Evolutionary conservation across 768 basidiomycete genomes (phyloP).

Genomic region (Rhodotorula taiwanensis): DNA sequence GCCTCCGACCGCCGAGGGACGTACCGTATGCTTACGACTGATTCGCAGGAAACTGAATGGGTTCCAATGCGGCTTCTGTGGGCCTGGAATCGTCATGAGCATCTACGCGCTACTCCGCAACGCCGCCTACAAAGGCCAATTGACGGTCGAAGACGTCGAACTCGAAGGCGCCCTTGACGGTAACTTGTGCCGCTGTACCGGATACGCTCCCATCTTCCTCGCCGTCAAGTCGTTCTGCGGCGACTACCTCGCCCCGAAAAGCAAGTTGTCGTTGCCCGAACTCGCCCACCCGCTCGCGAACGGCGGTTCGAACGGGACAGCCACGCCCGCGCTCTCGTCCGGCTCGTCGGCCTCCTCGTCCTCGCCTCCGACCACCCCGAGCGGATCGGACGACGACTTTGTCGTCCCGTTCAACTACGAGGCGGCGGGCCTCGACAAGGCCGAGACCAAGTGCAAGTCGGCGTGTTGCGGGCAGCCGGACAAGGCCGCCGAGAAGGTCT

Average conservation of each 20-base stretch:
- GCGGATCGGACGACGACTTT: constrained; percentile 9
- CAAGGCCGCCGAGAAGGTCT: background rate
- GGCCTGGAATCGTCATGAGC: constrained; percentile 40
- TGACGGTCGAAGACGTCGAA: constrained; percentile 29
- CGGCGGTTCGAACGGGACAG: too few species aligned
- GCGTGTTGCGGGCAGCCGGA: constrained; percentile 13
- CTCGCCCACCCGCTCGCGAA: background rate
- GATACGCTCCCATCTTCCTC: constrained; percentile 39
- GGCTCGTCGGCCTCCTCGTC: background rate
- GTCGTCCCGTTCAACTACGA: constrained; percentile 34
- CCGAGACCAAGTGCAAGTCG: background rate
- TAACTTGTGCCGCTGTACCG: constrained; percentile 41
- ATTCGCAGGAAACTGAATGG: constrained; percentile 26
- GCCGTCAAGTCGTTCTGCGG: constrained; percentile 40
- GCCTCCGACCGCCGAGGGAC: too few species aligned
- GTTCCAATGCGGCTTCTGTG: constrained; percentile 35
- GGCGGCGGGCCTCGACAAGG: background rate
- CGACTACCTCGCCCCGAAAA: constrained; percentile 23
- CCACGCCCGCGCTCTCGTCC: background rate
- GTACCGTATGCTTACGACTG: too few species aligned
- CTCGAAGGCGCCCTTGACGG: constrained; percentile 39
- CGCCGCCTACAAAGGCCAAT: constrained; percentile 11
- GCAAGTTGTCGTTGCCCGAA: background rate
- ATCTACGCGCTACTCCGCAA: constrained; percentile 34
- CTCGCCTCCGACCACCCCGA: background rate